Evolutionary conservation across 805 yeast genomes (phyloP), one percentile per base, ranked within the genome.

Genomic region (Pichia rugopelliculosa): DNA sequence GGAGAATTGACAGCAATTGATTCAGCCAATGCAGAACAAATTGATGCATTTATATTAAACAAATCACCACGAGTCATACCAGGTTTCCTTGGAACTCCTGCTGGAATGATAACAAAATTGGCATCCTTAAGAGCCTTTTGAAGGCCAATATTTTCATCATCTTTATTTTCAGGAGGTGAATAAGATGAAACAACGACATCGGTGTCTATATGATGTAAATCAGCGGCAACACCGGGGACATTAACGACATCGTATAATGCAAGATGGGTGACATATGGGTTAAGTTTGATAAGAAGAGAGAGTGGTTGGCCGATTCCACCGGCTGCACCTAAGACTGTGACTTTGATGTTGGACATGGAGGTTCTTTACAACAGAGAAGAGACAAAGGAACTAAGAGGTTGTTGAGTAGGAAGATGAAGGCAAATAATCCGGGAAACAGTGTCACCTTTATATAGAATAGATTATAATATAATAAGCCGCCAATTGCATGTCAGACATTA

Each of bases 281-380:
- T 74, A 47, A 75, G 61, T 61, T 76, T 76, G 50, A 75, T 63
- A 55, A 76, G 65, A 51, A 76, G 68, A 20, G 80, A 74, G 49
- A 76, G 66, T 39, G 80, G 79, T 64, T 76, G 81, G 46, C 81
- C 81, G 59, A 76, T 76, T 58, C 81, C 81, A 59, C 96, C 96
- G 46, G 91, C 89, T 49, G 96, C 96, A 55, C 96, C 96, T 46
- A 83, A 74, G 51, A 88, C 89, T 48, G 95, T 77, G 46, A 87
- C 95, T 73, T 47, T 47, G 34, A 47, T 34, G n/a, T 30, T 30
- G 34, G 34, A n/a, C 34, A 30, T 30, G n/a, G 4, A 27, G 33
- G 17, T 30, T 9, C n/a, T 3, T 33, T 30, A 34, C 47, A 44
- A 23, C 22, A 44, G 36, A 17, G 8, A 25, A 18, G 3, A n/a